Base-by-base conservation (phyloP, 192 early-diverging fungal genomes). In the Rhizophagus clarus region DNA sequence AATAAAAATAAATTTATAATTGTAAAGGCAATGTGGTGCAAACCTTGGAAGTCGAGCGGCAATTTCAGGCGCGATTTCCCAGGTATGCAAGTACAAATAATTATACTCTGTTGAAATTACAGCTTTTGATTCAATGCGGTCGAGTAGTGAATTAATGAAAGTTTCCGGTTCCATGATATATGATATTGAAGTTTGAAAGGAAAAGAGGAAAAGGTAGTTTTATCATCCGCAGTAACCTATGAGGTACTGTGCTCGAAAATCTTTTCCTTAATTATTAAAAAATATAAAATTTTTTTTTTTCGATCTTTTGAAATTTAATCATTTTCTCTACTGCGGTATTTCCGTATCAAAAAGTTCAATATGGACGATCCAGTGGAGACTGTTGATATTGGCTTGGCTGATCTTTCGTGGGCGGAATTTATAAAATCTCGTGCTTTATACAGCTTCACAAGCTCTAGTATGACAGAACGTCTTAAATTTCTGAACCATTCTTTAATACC, bases 401-500 rank as follows among this genome's bases (percentile, higher is more conserved):
- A 79, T 71, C 77, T 79, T 61, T 51, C 77, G 6, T 79, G 66
- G 77, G 56, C 67, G 0, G 68, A 79, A 22, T 79, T 79, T 42
- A 11, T 79, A 24, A 79, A 61, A 24, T 68, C 61, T 61, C 67
- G 68, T 26, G 77, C 67, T 60, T 61, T 61, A 71, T 47, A 64
- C n/a, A 56, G 49, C 14, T 71, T 79, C 26, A 70, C 66, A 40
- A 79, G 49, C n/a, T 79, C 77, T 9, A 70, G 71, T 17, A 32
- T 5, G 7, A 51, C 32, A 31, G 8, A 24, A 26, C 66, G 77
- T n/a, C 31, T 79, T 15, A 68, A 79, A 7, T 79, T 79, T 71
- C 15, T 79, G 11, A 79, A 79, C 34, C 64, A 79, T 26, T 49
- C 68, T 11, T 71, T 79, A 61, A 37, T 79, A 29, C 66, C 77